A percentile compares a stretch with the other conserved stretches of the same genome.
Evolutionary conservation across 106 monocot species (phyloP).

Genomic region (Dendrobium huoshanense): DNA sequence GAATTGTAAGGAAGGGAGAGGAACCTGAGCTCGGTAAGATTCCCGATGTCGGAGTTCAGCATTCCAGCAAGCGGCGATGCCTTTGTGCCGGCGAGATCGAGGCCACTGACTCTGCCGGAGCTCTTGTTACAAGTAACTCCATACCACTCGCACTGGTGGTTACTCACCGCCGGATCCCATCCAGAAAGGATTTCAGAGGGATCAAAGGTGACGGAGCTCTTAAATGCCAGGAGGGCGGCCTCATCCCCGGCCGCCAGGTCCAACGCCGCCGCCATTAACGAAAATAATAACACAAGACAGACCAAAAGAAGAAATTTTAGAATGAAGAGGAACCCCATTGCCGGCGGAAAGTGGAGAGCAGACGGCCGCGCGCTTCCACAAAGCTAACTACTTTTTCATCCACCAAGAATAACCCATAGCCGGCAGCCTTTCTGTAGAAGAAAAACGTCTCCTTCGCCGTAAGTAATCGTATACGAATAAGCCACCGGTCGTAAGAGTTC

Average conservation of each 20-base stretch:
- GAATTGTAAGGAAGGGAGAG: constrained; percentile 26
- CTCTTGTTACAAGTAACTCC: constrained; percentile 35
- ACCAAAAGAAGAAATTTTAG: neutral
- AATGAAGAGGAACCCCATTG: constrained; percentile 12
- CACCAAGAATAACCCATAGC: neutral
- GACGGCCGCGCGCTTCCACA: neutral
- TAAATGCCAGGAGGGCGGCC: constrained; percentile 22
- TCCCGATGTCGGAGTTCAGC: constrained; percentile 9
- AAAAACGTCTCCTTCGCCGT: neutral
- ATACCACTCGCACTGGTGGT: constrained; percentile 43
- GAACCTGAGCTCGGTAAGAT: constrained; percentile 25
- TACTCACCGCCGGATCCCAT: constrained; percentile 15
- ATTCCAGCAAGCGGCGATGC: constrained; percentile 14
- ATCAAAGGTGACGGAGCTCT: constrained; percentile 17
- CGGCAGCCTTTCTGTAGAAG: neutral
- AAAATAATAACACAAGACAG: constrained; percentile 2
- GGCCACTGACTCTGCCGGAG: constrained; percentile 27
- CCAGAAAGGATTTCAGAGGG: constrained; percentile 20
- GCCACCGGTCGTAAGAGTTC: neutral
- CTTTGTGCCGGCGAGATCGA: constrained; percentile 24
- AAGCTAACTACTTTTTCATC: too few species aligned
- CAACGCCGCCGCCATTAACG: neutral
- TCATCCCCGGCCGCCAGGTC: constrained; percentile 10
- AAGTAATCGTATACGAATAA: too few species aligned
- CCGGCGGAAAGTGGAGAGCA: neutral